Evolutionary conservation across 2,329 filamentous ascomycete species (phyloP).

Genomic region (Botrytis elliptica): DNA sequence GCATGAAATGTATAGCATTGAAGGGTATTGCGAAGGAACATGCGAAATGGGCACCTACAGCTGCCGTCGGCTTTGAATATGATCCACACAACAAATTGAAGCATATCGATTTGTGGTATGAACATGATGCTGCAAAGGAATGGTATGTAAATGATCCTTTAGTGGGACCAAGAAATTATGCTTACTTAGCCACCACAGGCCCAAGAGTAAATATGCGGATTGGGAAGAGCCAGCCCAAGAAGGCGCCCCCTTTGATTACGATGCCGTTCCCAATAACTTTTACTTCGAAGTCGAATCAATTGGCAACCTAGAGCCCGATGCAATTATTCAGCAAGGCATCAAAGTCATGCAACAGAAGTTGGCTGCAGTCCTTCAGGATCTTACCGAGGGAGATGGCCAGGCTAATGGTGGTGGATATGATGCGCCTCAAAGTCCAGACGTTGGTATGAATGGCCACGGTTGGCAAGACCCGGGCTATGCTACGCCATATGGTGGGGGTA

Average conservation of each 20-base stretch:
- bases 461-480: conserved; percentile 65
- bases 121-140: conserved; percentile 76
- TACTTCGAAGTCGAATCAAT: conserved; percentile 93
- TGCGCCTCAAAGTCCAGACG: conserved; percentile 64
- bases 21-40: conserved; percentile 99
- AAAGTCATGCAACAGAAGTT: conserved; percentile 87
- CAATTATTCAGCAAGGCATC: conserved; percentile 86
- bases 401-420: conserved; percentile 48
- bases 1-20: conserved; percentile 89
- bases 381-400: conserved; percentile 55
- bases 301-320: conserved; percentile 84
- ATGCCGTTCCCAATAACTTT: conserved; percentile 79
- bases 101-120: conserved; percentile 93
- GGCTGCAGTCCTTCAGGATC: conserved; percentile 71
- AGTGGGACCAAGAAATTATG: conserved; percentile 23
- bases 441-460: conserved; percentile 53
- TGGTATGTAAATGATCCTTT: conserved; percentile 59
- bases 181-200: conserved; percentile 51
- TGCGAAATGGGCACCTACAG: conserved; percentile 93
- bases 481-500: conserved; percentile 65
- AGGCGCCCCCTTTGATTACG: conserved; percentile 86
- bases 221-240: conserved; percentile 79
- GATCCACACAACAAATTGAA: conserved; percentile 95
- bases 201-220: conserved; percentile 74
- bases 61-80: conserved; percentile 95